Conservation (phyloP, 192 early-diverging fungal species). For the Coemansia sp. region DNA sequence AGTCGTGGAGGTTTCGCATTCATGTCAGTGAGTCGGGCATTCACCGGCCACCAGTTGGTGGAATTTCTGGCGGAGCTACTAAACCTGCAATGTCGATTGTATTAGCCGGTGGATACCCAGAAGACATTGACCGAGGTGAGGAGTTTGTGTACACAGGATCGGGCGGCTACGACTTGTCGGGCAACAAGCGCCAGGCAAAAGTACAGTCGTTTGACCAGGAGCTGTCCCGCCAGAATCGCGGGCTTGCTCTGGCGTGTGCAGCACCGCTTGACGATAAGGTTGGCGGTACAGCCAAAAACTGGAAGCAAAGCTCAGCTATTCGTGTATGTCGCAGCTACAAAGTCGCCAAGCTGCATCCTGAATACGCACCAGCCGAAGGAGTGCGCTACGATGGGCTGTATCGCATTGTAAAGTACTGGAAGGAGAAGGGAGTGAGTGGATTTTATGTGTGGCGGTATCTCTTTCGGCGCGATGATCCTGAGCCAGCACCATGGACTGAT, state of each 20-base stretch:
- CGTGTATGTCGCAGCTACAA: conserved; percentile 60
- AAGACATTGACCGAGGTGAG: conserved; percentile 65
- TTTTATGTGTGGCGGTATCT: conserved; percentile 62
- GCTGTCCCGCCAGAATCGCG: conserved; percentile 59
- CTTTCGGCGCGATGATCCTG: conserved; percentile 64
- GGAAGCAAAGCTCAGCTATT: conserved; percentile 57
- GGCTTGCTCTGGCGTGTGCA: conserved; percentile 61
- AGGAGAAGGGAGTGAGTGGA: conserved; percentile 49
- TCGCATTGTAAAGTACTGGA: conserved; percentile 67
- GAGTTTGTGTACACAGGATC: conserved; percentile 70
- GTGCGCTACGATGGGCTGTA: conserved; percentile 70
- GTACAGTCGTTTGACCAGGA: conserved; percentile 60
- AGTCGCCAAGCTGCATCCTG: conserved; percentile 49
- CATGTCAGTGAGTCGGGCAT: conserved; percentile 55
- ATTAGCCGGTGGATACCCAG: conserved; percentile 63
- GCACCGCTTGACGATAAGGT: conserved; percentile 39
- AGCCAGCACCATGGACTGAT: conserved; percentile 64
- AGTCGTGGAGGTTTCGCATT: conserved; percentile 57
- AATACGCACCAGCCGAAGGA: conserved; percentile 57
- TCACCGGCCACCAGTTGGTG: conserved; percentile 64
- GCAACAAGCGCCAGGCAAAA: conserved; percentile 57
- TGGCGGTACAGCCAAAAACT: conserved; percentile 54
- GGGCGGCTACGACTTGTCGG: conserved; percentile 60
- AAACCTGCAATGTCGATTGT: conserved; percentile 63
- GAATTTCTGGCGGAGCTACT: conserved; percentile 59